Evolutionary conservation across 305 asterid species (phyloP), one percentile per base, ranked within the genome.

Genomic region (Fraxinus albicans): DNA sequence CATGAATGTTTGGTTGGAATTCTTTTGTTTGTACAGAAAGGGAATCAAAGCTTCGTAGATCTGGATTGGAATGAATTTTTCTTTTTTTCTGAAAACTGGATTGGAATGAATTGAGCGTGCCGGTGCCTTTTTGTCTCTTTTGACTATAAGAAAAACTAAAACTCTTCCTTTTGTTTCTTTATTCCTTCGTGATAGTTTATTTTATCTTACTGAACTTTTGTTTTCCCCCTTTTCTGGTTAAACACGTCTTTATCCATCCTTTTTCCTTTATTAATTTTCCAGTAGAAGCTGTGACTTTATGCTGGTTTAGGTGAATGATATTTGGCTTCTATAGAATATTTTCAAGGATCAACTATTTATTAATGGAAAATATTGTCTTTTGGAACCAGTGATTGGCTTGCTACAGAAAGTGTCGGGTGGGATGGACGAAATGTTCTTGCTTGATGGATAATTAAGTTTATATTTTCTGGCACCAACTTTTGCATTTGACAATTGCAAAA

Each of bases 31-130:
- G 33, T 65, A 69, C 31, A 79, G 85, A 81, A 85, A 58, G 78
- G 70, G 80, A 83, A 78, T 82, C 82, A 82, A 82, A 77, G 83
- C 87, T 87, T 83, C 89, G 73, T 80, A 88, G 89, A 85, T 92
- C 94, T 89, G 90, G 90, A 83, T 73, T 84, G 81, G 72, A 73
- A 83, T 83, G 79, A 80, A 44, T 77, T 79, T 50, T 50, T 50
- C 21, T 25, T 15, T 50, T 50, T 50, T 3, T 15, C 63, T 50
- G 63, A 50, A 50, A 50, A 50, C 93, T 89, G 90, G 89, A 85
- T 69, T 84, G 81, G 65, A 74, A 83, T 83, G 77, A 80, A 44
- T 77, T 79, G 73, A 77, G 42, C 55, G 84, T 82, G 65, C 83
- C 10, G 83, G 38, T 84, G 75, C 44, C 58, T 78, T 69, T 38